A percentile compares a stretch with the other conserved stretches of the same genome.
These are phyloP conservation scores for Candida germanica DNA, from an alignment of 805 yeast species.

Conservation along the genomic window DNA sequence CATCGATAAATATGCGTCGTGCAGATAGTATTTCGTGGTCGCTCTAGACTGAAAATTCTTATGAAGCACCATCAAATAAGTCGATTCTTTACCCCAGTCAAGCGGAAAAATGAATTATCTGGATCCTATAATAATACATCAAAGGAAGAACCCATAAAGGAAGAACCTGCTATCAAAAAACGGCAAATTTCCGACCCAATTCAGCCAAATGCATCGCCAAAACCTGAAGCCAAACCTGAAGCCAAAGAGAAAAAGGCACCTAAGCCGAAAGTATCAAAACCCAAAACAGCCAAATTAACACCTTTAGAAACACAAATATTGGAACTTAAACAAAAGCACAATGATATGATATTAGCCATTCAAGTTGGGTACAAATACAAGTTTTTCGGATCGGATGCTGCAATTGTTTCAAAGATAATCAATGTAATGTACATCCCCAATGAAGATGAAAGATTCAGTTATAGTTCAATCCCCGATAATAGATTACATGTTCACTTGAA, in stretches of 20 bases:
- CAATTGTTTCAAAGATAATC: constrained; percentile 58
- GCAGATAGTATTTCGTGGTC: background rate
- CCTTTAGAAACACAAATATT: constrained; percentile 80
- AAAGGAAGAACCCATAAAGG: no score
- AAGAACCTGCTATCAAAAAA: background rate
- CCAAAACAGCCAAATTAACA: constrained; percentile 30
- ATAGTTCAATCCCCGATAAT: constrained; percentile 80
- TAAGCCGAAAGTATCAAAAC: constrained; percentile 24
- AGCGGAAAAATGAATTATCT: constrained; percentile 3
- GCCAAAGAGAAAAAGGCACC: constrained; percentile 23
- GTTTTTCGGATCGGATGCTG: constrained; percentile 84
- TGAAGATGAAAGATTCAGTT: constrained; percentile 67
- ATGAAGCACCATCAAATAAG: constrained; percentile 11
- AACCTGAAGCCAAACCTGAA: background rate
- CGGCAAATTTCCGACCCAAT: background rate
- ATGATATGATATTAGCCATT: constrained; percentile 70
- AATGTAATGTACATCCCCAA: constrained; percentile 68
- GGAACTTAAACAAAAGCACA: constrained; percentile 56
- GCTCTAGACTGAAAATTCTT: background rate
- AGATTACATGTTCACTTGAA: constrained; percentile 74
- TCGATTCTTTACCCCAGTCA: constrained; percentile 9
- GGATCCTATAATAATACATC: no score
- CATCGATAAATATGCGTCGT: background rate
- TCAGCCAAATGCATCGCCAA: background rate
- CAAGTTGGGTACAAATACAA: constrained; percentile 93